Base-by-base conservation (phyloP, 495 filamentous ascomycete species). In the Trichocladium uniseriatum region DNA sequence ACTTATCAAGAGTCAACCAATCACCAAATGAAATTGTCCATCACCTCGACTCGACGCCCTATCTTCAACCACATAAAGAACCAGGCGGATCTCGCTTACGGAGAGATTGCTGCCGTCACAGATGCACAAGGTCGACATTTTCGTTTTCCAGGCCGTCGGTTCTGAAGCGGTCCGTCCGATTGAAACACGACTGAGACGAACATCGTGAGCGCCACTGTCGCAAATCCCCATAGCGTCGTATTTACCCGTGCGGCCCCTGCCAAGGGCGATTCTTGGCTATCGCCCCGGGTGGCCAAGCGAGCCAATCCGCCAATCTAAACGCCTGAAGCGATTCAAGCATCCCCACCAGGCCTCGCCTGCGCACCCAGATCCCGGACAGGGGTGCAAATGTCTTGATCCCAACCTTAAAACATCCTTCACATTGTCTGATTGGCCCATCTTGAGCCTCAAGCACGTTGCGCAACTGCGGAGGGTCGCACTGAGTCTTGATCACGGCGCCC, bases 161-260 rank as follows among this genome's bases (percentile, higher is more conserved):
- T 41, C 14, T 20, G 48, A 46, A 34, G 54, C 46, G 49, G 54
- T 62, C 62, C 62, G 59, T 56, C 41, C 21, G 46, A 62, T 62
- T 65, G 62, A 65, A 65, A 65, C 62, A 49, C 38, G 45, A 5
- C 51, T 65, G 62, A 62, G 62, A 65, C 62, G 50, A 45, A 54
- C 51, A 59, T 45, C 28, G 52, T 41, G 53, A 43, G 48, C 57
- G 59, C 59, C 55, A 60, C 37, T 55, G 62, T 65, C 55, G 40
- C 56, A 62, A 53, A 54, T 52, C 20, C 53, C 40, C 36, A 44
- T 47, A 22, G 19, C 31, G 44, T 28, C 20, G 50, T 3, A 27
- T 29, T 19, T 39, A 46, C 24, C 49, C 37, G 48, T 46, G 45
- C 48, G 43, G 48, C 19, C 52, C 47, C 53, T 42, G 51, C 45